These are phyloP conservation scores for Capronia epimyces DNA, from an alignment of 2,329 filamentous ascomycete species.

Conservation along the genomic window DNA sequence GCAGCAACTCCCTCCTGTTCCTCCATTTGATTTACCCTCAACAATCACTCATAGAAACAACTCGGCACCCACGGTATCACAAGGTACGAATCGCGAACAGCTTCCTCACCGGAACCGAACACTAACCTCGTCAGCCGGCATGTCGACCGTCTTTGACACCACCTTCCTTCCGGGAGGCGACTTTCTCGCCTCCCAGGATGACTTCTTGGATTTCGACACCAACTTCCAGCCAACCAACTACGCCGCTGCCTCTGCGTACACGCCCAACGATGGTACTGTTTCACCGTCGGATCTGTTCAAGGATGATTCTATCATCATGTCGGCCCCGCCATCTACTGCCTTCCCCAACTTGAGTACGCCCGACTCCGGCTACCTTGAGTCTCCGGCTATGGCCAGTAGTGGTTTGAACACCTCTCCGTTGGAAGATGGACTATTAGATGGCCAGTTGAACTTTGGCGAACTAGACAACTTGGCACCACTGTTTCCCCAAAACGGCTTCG, in stretches of 20 bases:
- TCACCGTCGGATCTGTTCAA: slow-evolving; percentile 72
- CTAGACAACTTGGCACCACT: slow-evolving; percentile 25
- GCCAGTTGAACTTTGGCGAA: slow-evolving; percentile 24
- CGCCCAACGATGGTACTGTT: slow-evolving; percentile 52
- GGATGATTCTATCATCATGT: slow-evolving; percentile 48
- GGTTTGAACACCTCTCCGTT: slow-evolving; percentile 28
- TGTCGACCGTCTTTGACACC: slow-evolving; percentile 26
- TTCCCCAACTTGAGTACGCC: slow-evolving; percentile 71
- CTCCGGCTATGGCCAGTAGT: slow-evolving; percentile 43
- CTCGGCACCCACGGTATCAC: slow-evolving; percentile 21
- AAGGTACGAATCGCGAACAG: slow-evolving; percentile 36
- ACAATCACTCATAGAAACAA: slow-evolving; percentile 23
- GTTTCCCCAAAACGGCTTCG: slow-evolving; percentile 25
- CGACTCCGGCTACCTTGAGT: slow-evolving; percentile 56
- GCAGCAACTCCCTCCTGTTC: slow-evolving; percentile 31
- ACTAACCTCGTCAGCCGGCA: slow-evolving; percentile 21
- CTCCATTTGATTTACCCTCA: slow-evolving; percentile 30
- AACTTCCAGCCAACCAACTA: slow-evolving; percentile 16
- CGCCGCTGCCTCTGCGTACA: slow-evolving; percentile 11
- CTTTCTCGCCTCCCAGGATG: slow-evolving; percentile 24
- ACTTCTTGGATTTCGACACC: slow-evolving; percentile 19
- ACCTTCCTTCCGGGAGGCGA: slow-evolving; percentile 26
- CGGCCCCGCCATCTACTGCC: slow-evolving; percentile 69
- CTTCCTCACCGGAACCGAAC: slow-evolving; percentile 37
- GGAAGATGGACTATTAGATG: slow-evolving; percentile 28